Base-by-base conservation (phyloP, 176 grass and related monocot species). In the Juncus effusus region DNA sequence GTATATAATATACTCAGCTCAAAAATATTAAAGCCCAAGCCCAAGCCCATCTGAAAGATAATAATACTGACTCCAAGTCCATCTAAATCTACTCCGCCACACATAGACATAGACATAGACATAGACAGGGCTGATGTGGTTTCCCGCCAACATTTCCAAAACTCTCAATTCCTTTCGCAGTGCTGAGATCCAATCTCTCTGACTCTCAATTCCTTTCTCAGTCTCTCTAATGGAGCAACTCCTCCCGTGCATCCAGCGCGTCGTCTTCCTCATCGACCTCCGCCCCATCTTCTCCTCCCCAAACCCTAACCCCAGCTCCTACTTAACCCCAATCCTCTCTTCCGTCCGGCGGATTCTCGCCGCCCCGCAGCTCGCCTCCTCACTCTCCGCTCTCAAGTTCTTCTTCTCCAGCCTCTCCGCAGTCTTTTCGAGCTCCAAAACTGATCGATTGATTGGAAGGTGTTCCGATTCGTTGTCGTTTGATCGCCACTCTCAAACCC, bases 341-440 rank as follows among this genome's bases (percentile, higher is more conserved):
- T 36, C 73, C 10, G 67, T 62, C 57, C 79, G 73, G 35, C 45
- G 58, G 6, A 56, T 82, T 37, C 38, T 82, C 16, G 61, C 73
- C 42, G 68, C 61, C 15, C n/a, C 73, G 2, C 58, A 74, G 14
- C 58, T 76, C 72, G 40, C 64, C 38, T 14, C 79, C 38, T 70
- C 79, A 5, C 79, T 82, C 79, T 82, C 74, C 71, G 71, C 79
- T 12, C 68, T 76, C 65, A 76, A 64, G 64, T 56, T 82, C 50
- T 70, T 76, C 79, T 82, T 82, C 65, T 82, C 79, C 16, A 69
- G 59, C 59, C 59, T 82, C 11, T 76, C 79, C 13, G 72, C 79
- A 2, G 15, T 76, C 63, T 67, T 74, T 11, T 82, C 79, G 56
- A 70, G 64, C 49, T 82, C 79, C 36, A 70, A 11, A 44, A 75